Evolutionary conservation across 2,329 filamentous ascomycete species (phyloP).

Genomic region (Cercospora citrullina): DNA sequence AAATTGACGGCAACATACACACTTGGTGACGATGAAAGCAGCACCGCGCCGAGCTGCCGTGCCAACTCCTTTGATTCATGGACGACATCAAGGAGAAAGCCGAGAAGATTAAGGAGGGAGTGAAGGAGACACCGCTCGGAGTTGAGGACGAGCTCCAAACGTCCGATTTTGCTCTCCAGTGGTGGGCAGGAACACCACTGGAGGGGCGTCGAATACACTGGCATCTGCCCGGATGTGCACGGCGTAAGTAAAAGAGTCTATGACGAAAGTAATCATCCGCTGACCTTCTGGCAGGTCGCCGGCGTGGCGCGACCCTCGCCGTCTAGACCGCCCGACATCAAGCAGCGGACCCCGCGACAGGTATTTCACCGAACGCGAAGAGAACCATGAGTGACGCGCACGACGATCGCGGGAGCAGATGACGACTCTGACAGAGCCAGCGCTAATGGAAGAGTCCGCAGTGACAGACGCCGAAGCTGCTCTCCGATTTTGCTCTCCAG

Average conservation of each 20-base stretch:
- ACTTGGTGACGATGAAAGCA: not conserved
- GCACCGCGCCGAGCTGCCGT: not conserved
- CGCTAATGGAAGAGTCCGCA: conserved; percentile 41
- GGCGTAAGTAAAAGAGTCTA: not conserved
- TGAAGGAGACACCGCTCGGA: conserved; percentile 9
- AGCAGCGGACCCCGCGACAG: conserved; percentile 21
- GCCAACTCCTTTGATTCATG: not conserved
- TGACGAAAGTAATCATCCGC: not conserved
- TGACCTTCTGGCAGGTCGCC: not conserved
- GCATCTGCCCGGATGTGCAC: not conserved
- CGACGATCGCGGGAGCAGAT: conserved; percentile 34
- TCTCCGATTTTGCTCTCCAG: conserved; percentile 14
- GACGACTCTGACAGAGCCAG: conserved; percentile 40
- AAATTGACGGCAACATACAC: not conserved
- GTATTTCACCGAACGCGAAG: conserved; percentile 38
- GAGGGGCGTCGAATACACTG: not conserved
- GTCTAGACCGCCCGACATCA: conserved; percentile 16
- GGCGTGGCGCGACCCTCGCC: not conserved
- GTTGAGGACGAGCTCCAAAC: not conserved
- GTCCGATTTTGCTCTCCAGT: not conserved
- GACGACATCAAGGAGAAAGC: conserved; percentile 8
- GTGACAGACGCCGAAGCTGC: conserved; percentile 31
- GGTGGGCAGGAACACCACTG: not conserved
- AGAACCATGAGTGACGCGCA: conserved; percentile 38
- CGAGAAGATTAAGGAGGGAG: conserved; percentile 9